Evolutionary conservation across 345 rosid species (phyloP), one percentile per base, ranked within the genome.

Genomic region (Bruguiera gymnorhiza): DNA sequence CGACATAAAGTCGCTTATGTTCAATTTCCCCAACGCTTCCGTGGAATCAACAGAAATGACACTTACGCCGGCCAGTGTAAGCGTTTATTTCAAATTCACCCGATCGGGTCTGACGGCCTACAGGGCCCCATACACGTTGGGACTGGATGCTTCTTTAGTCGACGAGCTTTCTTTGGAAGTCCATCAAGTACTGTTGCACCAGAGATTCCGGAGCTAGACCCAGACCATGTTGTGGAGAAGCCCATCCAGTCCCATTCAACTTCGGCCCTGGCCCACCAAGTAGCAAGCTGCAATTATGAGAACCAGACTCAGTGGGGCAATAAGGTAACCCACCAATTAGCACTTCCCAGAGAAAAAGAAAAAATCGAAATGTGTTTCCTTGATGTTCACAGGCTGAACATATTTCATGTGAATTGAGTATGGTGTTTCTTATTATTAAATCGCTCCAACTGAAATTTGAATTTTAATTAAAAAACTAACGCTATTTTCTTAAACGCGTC

Each of bases 11-110:
- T 79, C 16, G 88, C 80, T 0, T 90, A 27, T 27, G 68, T 93
- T 52, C 98, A 93, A 36, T 89, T 93, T 51, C 93, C 98, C 53
- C 98, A 93, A 24, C 75, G 70, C 1, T 90, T 74, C 74, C 81
- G 73, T 36, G 85, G 86, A 31, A 60, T 87, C 60, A 85, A 73
- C 81, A 74, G 71, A 64, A 73, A 80, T 62, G 98, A 92, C 53
- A 85, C 81, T 7, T 90, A 93, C 54, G 81, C 74, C 48, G 71
- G 77, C 3, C 89, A 80, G 32, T 73, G 29, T 50, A 82, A 75
- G 71, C 75, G 81, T 7, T 2, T 80, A 20, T 90, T 79, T 61
- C 65, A 59, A 4, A 77, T 87, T 37, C 84, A 85, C 48, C 69
- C 78, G 1, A 15, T 73, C 36, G 96, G 98, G 9, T 64, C 74